phyloP scores from a whole-genome alignment of 805 yeast species.

The Candida succiphila region DNA sequence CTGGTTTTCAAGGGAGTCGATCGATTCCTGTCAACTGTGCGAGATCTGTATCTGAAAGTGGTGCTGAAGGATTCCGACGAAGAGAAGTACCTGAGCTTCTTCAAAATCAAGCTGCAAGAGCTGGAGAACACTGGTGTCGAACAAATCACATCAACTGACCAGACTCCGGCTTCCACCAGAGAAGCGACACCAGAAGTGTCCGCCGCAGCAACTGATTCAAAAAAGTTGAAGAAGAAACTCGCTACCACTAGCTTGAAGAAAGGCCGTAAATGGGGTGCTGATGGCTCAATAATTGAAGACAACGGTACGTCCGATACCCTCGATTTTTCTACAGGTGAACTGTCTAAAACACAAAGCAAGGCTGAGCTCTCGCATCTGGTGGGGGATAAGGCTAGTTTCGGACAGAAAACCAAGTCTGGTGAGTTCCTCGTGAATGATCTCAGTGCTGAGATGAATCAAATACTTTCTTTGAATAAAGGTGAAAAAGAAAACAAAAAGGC shows the following conservation, averaged over 20 bases:
- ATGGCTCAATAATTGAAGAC: constrained; percentile 43
- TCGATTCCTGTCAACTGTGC: constrained; percentile 17
- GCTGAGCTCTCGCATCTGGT: constrained; percentile 18
- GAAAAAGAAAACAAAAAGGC: constrained; percentile 12
- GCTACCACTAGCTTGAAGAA: constrained; percentile 23
- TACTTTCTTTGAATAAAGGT: constrained; percentile 16
- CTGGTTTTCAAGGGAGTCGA: constrained; percentile 19
- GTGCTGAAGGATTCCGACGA: constrained; percentile 8
- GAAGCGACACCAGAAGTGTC: constrained; percentile 3
- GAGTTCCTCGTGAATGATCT: constrained; percentile 60
- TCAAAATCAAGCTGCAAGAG: constrained; percentile 24
- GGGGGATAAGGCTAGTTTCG: constrained; percentile 32
- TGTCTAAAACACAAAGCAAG: constrained; percentile 5
- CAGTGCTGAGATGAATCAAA: constrained; percentile 38
- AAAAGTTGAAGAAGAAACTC: constrained; percentile 6
- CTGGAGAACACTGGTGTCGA: constrained; percentile 12
- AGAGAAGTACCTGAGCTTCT: constrained; percentile 28
- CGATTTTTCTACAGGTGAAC: constrained; percentile 42
- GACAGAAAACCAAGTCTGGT: constrained; percentile 36
- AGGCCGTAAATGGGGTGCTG: constrained; percentile 57
- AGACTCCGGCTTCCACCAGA: not conserved
- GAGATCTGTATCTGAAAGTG: constrained; percentile 13
- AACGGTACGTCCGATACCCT: constrained; percentile 27
- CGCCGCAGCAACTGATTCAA: not conserved
- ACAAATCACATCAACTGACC: not conserved